A percentile compares a stretch with the other conserved stretches of the same genome.
phyloP scores from a whole-genome alignment of 371 early-diverging fungal genomes.

The Mortierella sp. region DNA sequence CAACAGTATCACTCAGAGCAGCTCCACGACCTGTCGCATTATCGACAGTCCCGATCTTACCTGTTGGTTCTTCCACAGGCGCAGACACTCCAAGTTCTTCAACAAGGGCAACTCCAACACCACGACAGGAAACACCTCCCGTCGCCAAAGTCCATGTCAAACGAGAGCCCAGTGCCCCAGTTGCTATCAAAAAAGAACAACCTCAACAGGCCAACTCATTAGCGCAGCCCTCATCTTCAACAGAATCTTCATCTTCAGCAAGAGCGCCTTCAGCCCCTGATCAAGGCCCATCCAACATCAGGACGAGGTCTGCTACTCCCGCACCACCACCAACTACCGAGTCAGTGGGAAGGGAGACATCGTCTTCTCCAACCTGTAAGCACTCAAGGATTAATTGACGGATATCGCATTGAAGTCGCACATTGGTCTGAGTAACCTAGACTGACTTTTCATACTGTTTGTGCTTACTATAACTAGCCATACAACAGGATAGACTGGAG shows the following conservation, averaged over 20 bases:
- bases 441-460: neutral
- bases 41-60: neutral
- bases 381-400: neutral
- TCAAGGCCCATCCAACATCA: no score
- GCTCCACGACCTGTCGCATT: neutral
- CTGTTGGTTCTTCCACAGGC: neutral
- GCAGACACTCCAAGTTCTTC: neutral
- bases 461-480: neutral
- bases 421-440: no score
- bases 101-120: neutral
- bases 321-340: neutral
- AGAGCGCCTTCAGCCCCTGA: neutral
- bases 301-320: no score
- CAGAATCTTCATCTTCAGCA: neutral
- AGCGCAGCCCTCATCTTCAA: neutral
- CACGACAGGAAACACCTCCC: neutral
- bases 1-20: neutral
- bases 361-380: neutral
- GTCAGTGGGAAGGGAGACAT: neutral
- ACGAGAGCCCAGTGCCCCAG: neutral
- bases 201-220: neutral
- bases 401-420: no score
- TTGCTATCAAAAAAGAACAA: neutral
- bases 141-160: neutral
- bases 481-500: neutral